Base-by-base conservation (phyloP, 2,329 filamentous ascomycete species). In the Sclerotinia glacialis region DNA sequence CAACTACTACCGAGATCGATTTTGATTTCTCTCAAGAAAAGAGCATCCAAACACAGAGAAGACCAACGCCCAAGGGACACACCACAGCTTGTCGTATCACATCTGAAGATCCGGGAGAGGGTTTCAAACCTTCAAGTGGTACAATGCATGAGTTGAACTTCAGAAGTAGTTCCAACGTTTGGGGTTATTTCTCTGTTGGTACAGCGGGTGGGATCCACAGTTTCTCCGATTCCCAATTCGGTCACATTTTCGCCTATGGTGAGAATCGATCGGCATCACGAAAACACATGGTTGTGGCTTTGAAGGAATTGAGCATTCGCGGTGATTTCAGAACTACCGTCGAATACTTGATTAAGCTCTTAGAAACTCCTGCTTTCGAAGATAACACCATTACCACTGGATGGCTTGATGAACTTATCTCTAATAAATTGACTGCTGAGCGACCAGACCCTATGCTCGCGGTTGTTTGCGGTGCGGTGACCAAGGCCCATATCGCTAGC, bases 141-240 rank as follows among this genome's bases (percentile, higher is more conserved):
- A 96, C 94, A 64, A 96, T 99, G 87, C 95, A 98, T 82, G 95
- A 99, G 77, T 83, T 99, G 76, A 99, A 99, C 85, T 99, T 99
- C 87, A 88, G 95, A 77, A 96, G 91, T 83, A 97, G 93, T 78
- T 98, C 95, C 70, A 99, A 99, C 74, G 95, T 98, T 66, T 99
- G 95, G 95, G 95, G 95, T 85, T 99, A 99, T 81, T 99, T 99
- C 87, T 99, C 95, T 64, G 95, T 99, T 78, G 92, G 93, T 82
- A 95, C 93, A 12, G 89, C 93, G 66, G 94, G 93, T 82, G 93
- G 93, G 80, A 99, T 99, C 72, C 95, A 99, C 86, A 97, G 92
- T 80, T 99, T 97, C 85, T 98, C 95, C 9, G 95, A 99, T 82
- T 96, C 91, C 76, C 95, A 99, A 77, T 99, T 99, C 74, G 95